Evolutionary conservation across 2,329 filamentous ascomycete species (phyloP), one percentile per base, ranked within the genome.

Genomic region (Xylariaceae sp.): DNA sequence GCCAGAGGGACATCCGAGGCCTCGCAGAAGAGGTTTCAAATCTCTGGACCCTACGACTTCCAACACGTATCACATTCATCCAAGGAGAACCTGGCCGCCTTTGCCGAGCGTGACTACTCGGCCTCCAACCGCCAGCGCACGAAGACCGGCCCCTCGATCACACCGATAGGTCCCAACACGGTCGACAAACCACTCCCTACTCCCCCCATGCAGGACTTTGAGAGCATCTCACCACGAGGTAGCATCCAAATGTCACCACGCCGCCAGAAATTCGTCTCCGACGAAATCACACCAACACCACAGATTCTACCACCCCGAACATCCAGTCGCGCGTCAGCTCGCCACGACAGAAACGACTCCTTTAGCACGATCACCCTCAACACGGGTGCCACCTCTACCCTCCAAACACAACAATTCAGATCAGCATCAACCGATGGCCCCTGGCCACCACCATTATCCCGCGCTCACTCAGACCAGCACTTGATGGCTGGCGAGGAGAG

Each of bases 41-140:
- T 88, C 56, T 88, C 85, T 0, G 80, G 76, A 0, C 85, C 85
- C 2, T 87, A 85, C 72, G 86, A 87, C 74, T 88, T 88, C 61
- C 84, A 87, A 68, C 85, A 88, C 70, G 77, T 88, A 39, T 79
- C 81, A 3, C 84, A 87, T 68, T 83, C 80, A 10, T 74, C 78
- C 10, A 79, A 78, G 51, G 79, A 84, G 35, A 74, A 79, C 53
- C 60, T 80, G 2, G 72, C 77, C 3, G 74, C 73, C 57, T 61
- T 78, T 5, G 73, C 76, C 48, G 78, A 74, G 64, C 75, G 74
- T 13, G 70, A 72, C 52, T 74, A 79, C 34, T 66, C 78, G 53
- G 74, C 75, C 11, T 75, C 76, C 9, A 79, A 80, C 59, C 76
- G 78, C 58, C 75, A 77, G 13, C 72, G 73, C 15, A 64, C 61